Conservation (phyloP, 2,329 filamentous ascomycete species). For the Hymenoscyphus linearis region DNA sequence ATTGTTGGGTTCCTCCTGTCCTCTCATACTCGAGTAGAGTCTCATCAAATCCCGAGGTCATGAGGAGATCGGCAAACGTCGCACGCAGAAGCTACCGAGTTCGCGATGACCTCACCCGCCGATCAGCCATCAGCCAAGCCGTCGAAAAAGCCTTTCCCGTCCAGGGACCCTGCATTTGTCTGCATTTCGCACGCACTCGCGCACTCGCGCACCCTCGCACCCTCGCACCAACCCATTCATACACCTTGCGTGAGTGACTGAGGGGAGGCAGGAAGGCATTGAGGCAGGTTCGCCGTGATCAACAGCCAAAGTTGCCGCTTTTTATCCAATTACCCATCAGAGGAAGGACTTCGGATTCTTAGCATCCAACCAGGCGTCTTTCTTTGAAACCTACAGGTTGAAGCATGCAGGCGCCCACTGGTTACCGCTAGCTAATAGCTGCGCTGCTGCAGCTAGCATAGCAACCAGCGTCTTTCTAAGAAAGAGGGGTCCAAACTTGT, state of each 20-base stretch:
- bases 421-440: neutral
- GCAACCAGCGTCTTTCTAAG: neutral
- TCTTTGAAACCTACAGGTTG: neutral
- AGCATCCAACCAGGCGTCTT: neutral
- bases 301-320: neutral
- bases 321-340: neutral
- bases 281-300: neutral
- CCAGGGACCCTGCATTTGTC: neutral
- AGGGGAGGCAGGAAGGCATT: no score
- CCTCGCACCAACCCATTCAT: neutral
- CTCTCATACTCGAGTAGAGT: no score
- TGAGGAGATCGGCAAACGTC: neutral
- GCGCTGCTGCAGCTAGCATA: no score
- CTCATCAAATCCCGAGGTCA: no score
- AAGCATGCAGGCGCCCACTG: neutral
- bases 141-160: neutral
- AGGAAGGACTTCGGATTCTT: neutral
- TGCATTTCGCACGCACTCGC: neutral
- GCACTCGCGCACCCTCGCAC: neutral
- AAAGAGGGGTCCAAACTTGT: neutral
- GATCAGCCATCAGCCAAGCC: neutral
- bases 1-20: neutral
- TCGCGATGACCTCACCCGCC: constrained; percentile 1
- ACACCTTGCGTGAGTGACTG: no score
- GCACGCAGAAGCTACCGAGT: neutral